Evolutionary conservation across 768 basidiomycete genomes (phyloP).

Genomic region (Suillus placidus): DNA sequence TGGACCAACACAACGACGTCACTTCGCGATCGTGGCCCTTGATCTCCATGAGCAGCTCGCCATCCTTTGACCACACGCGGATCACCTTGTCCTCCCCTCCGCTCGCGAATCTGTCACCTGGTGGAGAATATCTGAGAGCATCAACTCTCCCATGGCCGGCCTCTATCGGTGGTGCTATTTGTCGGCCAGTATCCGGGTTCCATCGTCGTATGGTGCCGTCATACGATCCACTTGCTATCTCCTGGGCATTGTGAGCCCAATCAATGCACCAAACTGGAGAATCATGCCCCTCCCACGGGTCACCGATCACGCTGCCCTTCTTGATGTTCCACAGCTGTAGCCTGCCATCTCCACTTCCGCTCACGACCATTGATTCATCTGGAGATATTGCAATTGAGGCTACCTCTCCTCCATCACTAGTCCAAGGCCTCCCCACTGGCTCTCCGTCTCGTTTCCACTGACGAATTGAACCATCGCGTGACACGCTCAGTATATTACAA

Average conservation of each 20-base stretch:
- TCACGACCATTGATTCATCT: not conserved
- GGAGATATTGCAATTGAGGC: not conserved
- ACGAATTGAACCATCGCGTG: not conserved
- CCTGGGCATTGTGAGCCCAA: conserved; percentile 18
- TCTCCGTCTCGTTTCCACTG: not conserved
- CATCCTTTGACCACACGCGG: no score
- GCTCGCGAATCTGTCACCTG: no score
- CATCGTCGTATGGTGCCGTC: conserved; percentile 7
- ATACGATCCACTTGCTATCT: conserved; percentile 14
- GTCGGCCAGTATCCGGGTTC: not conserved
- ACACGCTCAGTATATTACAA: not conserved
- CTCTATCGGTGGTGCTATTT: not conserved
- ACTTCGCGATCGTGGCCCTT: not conserved
- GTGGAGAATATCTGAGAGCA: no score
- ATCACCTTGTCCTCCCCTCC: no score
- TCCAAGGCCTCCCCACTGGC: not conserved
- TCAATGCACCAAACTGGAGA: conserved; percentile 1
- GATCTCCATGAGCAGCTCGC: not conserved
- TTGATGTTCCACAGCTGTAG: not conserved
- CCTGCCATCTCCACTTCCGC: not conserved
- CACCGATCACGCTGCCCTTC: not conserved
- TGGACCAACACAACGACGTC: not conserved
- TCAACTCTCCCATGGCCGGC: not conserved
- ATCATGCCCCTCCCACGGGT: not conserved
- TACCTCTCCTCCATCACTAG: not conserved